phyloP scores from a whole-genome alignment of 192 early-diverging fungal genomes.

The Coemansia sp. region DNA sequence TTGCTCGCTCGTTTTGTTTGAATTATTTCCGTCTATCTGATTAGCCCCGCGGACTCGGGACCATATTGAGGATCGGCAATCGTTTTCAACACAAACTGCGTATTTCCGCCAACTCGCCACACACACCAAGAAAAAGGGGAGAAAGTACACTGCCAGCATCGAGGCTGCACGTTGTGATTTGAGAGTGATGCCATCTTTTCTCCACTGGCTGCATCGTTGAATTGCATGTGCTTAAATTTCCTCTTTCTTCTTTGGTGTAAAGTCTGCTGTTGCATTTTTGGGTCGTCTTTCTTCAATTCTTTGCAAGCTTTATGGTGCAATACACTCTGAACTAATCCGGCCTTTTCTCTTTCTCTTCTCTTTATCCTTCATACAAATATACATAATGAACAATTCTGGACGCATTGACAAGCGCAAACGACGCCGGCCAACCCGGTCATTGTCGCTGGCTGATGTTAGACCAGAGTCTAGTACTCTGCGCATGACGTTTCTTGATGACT shows the following conservation, averaged over 20 bases:
- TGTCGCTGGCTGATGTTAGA: slow-evolving; percentile 1
- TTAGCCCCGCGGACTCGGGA: neutral
- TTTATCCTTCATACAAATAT: too few species aligned
- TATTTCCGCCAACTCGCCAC: neutral
- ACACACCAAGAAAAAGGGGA: slow-evolving; percentile 1
- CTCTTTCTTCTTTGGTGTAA: too few species aligned
- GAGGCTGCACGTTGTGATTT: slow-evolving; percentile 5
- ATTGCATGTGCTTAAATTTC: too few species aligned
- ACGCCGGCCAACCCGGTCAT: slow-evolving; percentile 35
- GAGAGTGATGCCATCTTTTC: neutral
- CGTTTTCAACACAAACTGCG: neutral
- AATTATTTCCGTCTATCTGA: neutral
- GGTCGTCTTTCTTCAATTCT: too few species aligned
- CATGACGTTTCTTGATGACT: slow-evolving; percentile 38
- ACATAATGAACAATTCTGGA: neutral
- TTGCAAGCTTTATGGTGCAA: too few species aligned
- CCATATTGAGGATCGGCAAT: neutral
- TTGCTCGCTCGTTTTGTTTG: neutral
- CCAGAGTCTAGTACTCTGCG: slow-evolving; percentile 20
- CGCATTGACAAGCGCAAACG: slow-evolving; percentile 46
- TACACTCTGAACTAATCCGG: neutral
- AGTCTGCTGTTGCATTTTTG: too few species aligned
- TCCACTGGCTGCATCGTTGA: too few species aligned
- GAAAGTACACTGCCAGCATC: neutral
- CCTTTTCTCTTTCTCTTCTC: neutral